Base-by-base conservation (phyloP, 2,329 filamentous ascomycete species). In the Hypoxylon sp. region DNA sequence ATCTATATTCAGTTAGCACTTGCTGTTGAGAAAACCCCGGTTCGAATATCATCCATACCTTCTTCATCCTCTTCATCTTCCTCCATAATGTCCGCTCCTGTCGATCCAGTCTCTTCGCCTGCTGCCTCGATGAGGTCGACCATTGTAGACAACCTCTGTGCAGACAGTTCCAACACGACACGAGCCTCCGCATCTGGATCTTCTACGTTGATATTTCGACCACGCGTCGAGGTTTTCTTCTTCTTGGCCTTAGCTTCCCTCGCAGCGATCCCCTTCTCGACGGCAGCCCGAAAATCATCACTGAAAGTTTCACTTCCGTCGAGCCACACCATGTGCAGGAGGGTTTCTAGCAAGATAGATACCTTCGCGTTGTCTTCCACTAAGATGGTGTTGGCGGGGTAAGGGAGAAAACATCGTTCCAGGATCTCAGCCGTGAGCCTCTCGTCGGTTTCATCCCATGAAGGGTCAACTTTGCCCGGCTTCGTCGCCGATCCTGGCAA, bases 291-390 rank as follows among this genome's bases (percentile, higher is more conserved):
- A 15, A 87, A 72, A 3, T 65, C 65, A 0, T 72, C 63, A 28
- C 76, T 76, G 66, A 81, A 80, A 1, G 63, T 59, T 11, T 80
- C 66, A 19, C 71, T 68, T 11, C 77, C 76, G 24, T 73, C 71
- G 2, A 60, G 58, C 76, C 80, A 84, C 2, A 85, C 75, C 6
- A 88, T 77, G 47, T 88, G 82, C 28, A 92, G 71, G 51, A 92
- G 76, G 1, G 82, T 82, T 77, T 94, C 92, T 0, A 93, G 78
- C 28, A 91, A 75, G 8, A 94, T 77, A 1, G 89, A 89, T 37
- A 94, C 81, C 74, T 91, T 91, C 26, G 89, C 88, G 69, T 95
- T 94, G 65, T 93, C 90, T 19, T 86, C 83, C 0, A 84, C 76
- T 6, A 81, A 82, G 13, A 84, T 79, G 0, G 84, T 87, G 61